Evolutionary conservation across 2,329 filamentous ascomycete genomes (phyloP).

Genomic region (Phoma sp.): DNA sequence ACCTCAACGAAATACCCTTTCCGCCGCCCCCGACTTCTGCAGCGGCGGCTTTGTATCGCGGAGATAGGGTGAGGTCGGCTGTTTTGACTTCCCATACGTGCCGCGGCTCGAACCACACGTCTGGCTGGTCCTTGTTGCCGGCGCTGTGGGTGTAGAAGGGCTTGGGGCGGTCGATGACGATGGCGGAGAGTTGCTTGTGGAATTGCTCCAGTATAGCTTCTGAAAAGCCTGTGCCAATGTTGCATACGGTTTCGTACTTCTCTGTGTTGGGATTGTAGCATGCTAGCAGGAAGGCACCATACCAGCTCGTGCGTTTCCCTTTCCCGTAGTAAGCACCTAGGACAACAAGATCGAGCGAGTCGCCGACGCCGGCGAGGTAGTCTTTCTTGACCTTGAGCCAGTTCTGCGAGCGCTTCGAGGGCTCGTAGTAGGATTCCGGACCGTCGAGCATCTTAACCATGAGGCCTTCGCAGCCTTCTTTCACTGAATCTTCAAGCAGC

Average conservation of each 20-base stretch:
- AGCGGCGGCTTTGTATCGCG: slow-evolving; percentile 89
- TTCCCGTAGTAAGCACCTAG: slow-evolving; percentile 92
- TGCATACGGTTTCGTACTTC: slow-evolving; percentile 93
- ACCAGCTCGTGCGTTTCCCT: slow-evolving; percentile 94
- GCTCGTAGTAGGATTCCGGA: slow-evolving; percentile 90
- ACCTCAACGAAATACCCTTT: slow-evolving; percentile 85
- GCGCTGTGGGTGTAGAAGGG: slow-evolving; percentile 90
- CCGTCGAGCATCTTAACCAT: slow-evolving; percentile 99
- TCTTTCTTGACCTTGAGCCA: slow-evolving; percentile 99
- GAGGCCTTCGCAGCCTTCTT: slow-evolving; percentile 92
- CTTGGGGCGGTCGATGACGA: slow-evolving; percentile 87
- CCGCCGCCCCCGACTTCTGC: slow-evolving; percentile 75
- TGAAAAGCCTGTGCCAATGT: slow-evolving; percentile 96
- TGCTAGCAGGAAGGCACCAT: slow-evolving; percentile 92
- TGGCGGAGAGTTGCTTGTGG: slow-evolving; percentile 74
- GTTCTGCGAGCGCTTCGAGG: slow-evolving; percentile 93
- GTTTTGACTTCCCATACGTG: slow-evolving; percentile 98
- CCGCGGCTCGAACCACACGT: slow-evolving; percentile 96
- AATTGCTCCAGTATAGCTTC: slow-evolving; percentile 92
- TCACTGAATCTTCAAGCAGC: slow-evolving; percentile 92
- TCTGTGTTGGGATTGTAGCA: slow-evolving; percentile 86
- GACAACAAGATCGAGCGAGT: slow-evolving; percentile 95
- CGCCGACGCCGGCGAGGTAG: slow-evolving; percentile 90
- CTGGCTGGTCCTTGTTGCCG: slow-evolving; percentile 89
- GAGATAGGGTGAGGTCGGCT: slow-evolving; percentile 90